A percentile compares a stretch with the other conserved stretches of the same genome.
Evolutionary conservation across 345 rosid species (phyloP).

Genomic region (Ceriops decandra): DNA sequence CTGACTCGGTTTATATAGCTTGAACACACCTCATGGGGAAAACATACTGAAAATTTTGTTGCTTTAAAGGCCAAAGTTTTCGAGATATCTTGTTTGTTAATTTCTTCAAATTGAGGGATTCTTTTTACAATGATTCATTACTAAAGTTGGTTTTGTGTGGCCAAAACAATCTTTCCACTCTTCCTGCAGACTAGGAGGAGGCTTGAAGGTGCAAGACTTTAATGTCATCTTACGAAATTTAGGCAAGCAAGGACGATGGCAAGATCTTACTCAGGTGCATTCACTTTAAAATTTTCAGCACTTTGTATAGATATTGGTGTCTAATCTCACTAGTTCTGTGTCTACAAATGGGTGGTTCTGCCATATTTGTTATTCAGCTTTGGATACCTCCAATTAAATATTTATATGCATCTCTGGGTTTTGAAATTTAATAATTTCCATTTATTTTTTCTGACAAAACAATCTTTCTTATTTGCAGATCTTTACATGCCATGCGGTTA

Average conservation of each 20-base stretch:
- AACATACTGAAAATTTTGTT: too few relatives aligned
- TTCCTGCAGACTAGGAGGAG: conserved; percentile 41
- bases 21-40: too few relatives aligned
- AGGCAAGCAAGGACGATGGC: conserved; percentile 58
- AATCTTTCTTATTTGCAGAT: too few relatives aligned
- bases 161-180: not conserved
- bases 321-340: not conserved
- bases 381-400: not conserved
- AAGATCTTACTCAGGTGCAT: conserved; percentile 65
- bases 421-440: not conserved
- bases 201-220: conserved; percentile 76
- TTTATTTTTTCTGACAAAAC: not conserved
- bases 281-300: conserved; percentile 3
- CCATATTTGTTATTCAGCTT: not conserved
- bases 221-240: conserved; percentile 68
- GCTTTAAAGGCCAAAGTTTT: too few relatives aligned
- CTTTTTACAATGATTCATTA: not conserved
- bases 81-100: too few relatives aligned
- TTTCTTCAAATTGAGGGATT: too few relatives aligned
- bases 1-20: too few relatives aligned
- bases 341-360: not conserved
- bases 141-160: not conserved
- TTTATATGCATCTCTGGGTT: not conserved
- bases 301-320: conserved; percentile 3
- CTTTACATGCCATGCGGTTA: too few relatives aligned